Percentiles rank a stretch among this genome's conserved stretches.
phyloP scores from a whole-genome alignment of 345 rosid genomes.

The Camelina laxa region DNA sequence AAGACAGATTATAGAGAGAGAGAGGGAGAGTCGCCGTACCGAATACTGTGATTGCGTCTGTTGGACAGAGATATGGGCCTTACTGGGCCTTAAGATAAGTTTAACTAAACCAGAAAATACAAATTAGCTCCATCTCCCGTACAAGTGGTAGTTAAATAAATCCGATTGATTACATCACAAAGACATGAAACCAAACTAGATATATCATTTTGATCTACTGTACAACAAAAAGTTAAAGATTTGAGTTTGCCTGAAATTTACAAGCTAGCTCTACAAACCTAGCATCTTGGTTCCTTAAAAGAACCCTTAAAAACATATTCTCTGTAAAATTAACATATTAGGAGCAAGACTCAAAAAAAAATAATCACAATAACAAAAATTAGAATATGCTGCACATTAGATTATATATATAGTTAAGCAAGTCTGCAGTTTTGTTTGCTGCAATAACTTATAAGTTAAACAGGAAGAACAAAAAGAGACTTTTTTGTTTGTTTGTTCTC shows the following conservation, averaged over 20 bases:
- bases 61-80: conserved; percentile 16
- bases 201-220: no score
- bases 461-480: conserved; percentile 23
- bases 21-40: neutral
- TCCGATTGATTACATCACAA: no score
- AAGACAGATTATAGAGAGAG: neutral
- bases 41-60: conserved; percentile 8
- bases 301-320: neutral
- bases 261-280: neutral
- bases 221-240: neutral
- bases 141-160: no score
- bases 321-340: neutral
- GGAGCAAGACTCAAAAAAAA: neutral
- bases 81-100: neutral
- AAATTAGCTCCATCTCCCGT: no score
- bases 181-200: no score
- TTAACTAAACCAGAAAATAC: neutral
- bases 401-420: conserved; percentile 39
- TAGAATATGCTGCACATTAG: conserved; percentile 43
- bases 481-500: neutral
- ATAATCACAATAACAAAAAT: conserved; percentile 24
- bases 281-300: neutral
- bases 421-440: conserved; percentile 44
- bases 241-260: neutral
- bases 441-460: conserved; percentile 41